These are phyloP conservation scores for Aspergillus sojae DNA, from an alignment of 2,329 filamentous ascomycete species.

Conservation along the genomic window DNA sequence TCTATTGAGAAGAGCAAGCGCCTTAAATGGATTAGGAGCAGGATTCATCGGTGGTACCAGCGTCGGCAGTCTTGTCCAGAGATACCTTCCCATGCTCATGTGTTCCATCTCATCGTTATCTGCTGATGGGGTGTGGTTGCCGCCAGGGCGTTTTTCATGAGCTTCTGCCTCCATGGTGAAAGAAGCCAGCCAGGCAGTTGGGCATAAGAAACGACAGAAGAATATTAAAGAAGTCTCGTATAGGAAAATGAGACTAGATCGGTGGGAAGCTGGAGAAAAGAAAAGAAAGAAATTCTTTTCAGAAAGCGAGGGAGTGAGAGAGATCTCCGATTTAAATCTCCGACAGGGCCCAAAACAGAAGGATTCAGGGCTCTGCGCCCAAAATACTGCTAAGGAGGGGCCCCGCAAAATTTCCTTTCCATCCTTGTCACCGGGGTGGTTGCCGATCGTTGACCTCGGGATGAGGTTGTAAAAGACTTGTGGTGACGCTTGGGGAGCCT, in stretches of 20 bases:
- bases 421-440: not conserved
- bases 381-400: not conserved
- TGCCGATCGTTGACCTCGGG: not conserved
- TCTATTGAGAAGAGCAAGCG: constrained; percentile 54
- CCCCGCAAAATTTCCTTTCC: not conserved
- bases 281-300: not conserved
- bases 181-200: not conserved
- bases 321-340: not conserved
- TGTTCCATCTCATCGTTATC: constrained; percentile 19
- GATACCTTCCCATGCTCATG: constrained; percentile 48
- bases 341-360: not conserved
- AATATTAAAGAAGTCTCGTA: not conserved
- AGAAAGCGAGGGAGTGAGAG: not conserved
- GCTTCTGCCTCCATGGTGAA: not conserved
- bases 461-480: not conserved
- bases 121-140: not conserved
- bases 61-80: constrained; percentile 56
- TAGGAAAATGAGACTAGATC: not conserved
- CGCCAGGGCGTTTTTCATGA: not conserved
- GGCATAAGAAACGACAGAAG: not conserved
- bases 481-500: constrained; percentile 1
- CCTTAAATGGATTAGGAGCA: constrained; percentile 56
- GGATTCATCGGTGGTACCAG: constrained; percentile 59
- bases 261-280: not conserved
- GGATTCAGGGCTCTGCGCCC: not conserved